Evolutionary conservation across 2,329 filamentous ascomycete genomes (phyloP).

Genomic region (Penicillium paneum): DNA sequence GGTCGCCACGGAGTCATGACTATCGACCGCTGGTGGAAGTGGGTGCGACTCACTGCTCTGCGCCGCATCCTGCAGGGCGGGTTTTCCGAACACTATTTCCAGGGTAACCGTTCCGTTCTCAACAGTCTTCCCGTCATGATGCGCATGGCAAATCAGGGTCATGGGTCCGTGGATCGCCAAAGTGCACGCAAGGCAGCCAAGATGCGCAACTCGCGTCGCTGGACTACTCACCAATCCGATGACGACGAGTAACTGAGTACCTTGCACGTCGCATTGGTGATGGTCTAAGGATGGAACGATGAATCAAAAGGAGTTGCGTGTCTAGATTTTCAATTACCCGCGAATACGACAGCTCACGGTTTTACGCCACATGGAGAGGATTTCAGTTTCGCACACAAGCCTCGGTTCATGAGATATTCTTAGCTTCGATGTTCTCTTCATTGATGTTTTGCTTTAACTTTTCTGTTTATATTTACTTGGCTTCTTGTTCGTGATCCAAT

Average conservation of each 20-base stretch:
- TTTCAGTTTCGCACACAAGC: background rate
- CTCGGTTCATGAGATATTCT: background rate
- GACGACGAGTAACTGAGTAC: constrained; percentile 12
- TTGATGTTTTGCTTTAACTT: background rate
- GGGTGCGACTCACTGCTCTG: constrained; percentile 60
- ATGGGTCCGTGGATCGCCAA: constrained; percentile 23
- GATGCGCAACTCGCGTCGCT: constrained; percentile 28
- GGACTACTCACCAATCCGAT: constrained; percentile 29
- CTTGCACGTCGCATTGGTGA: background rate
- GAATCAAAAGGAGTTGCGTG: background rate
- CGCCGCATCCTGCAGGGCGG: constrained; percentile 60
- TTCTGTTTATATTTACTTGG: background rate
- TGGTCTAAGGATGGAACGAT: background rate
- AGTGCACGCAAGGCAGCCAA: constrained; percentile 28
- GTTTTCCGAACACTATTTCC: constrained; percentile 60
- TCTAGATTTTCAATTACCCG: background rate
- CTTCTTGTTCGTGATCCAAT: background rate
- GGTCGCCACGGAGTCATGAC: constrained; percentile 56
- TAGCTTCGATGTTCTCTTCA: background rate
- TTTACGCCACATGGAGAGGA: background rate
- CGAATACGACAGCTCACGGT: background rate
- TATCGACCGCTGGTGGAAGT: constrained; percentile 73
- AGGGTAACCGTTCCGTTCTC: constrained; percentile 59
- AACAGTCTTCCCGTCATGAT: constrained; percentile 54
- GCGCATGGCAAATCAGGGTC: constrained; percentile 20